A percentile compares a stretch with the other conserved stretches of the same genome.
phyloP scores from a whole-genome alignment of 169 alveolate genomes.

The Neospora caninum region DNA sequence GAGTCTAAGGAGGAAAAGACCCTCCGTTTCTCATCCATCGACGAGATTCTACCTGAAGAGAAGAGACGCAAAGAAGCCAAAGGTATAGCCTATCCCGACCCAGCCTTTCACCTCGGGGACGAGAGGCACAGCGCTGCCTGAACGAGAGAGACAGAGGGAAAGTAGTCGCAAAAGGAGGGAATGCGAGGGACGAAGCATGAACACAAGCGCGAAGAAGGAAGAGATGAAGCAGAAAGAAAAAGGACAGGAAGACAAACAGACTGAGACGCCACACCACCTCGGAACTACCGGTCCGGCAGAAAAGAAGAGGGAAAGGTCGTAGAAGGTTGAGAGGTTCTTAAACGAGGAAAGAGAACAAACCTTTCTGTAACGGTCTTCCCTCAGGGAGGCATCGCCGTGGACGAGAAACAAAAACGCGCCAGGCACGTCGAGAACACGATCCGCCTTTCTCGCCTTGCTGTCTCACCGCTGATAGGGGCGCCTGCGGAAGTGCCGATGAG shows the following conservation, averaged over 20 bases:
- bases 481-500: conserved; percentile 81
- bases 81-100: conserved; percentile 77
- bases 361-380: too few relatives aligned
- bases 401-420: too few relatives aligned
- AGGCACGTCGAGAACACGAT: too few relatives aligned
- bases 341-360: not conserved
- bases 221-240: not conserved
- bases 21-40: not conserved
- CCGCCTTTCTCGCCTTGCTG: too few relatives aligned
- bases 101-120: conserved; percentile 68
- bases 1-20: not conserved
- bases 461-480: conserved; percentile 74
- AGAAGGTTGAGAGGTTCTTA: too few relatives aligned
- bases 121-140: conserved; percentile 77
- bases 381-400: too few relatives aligned
- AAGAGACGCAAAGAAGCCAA: conserved; percentile 74
- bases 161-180: not conserved
- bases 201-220: not conserved
- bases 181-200: not conserved
- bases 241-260: not conserved
- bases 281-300: not conserved
- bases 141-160: not conserved
- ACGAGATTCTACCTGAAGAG: conserved; percentile 62
- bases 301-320: too few relatives aligned
- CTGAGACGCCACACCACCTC: not conserved